Conservation (phyloP, 1,139 yeast genomes). For the Entelexis sorbosivorans region DNA sequence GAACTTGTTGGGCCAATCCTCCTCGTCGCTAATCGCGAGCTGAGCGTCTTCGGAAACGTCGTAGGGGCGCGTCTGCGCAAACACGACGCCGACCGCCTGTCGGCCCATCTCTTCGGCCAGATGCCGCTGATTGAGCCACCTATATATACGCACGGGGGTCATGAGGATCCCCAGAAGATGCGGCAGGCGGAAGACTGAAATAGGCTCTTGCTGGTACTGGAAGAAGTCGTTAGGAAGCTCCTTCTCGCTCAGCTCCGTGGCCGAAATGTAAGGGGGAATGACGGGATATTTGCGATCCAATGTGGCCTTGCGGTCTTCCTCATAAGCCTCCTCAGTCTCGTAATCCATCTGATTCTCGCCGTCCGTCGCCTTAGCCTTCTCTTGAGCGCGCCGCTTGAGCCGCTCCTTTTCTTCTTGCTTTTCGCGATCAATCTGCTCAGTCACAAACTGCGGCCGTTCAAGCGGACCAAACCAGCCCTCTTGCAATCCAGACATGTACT, state of each 20-base stretch:
- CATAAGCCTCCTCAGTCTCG: slow-evolving; percentile 16
- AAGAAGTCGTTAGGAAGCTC: slow-evolving; percentile 20
- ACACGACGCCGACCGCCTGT: slow-evolving; percentile 49
- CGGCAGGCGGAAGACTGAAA: slow-evolving; percentile 22
- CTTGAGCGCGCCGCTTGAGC: slow-evolving; percentile 15
- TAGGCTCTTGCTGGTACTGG: slow-evolving; percentile 16
- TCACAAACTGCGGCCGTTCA: slow-evolving; percentile 42
- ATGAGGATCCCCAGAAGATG: slow-evolving; percentile 59
- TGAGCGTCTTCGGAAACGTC: slow-evolving; percentile 29
- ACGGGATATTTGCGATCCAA: slow-evolving; percentile 43
- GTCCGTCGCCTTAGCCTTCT: slow-evolving; percentile 18
- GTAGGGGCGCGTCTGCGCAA: slow-evolving; percentile 48
- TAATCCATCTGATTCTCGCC: slow-evolving; percentile 15
- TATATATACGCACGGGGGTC: slow-evolving; percentile 62
- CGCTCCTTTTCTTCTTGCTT: slow-evolving; percentile 15
- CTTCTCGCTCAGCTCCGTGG: slow-evolving; percentile 27
- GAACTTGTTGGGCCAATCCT: slow-evolving; percentile 88
- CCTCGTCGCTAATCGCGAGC: slow-evolving; percentile 61
- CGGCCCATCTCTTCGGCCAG: slow-evolving; percentile 63
- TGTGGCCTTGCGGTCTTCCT: slow-evolving; percentile 18
- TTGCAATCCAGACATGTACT: slow-evolving; percentile 78
- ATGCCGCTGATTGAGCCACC: slow-evolving; percentile 63
- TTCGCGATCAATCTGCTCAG: slow-evolving; percentile 13
- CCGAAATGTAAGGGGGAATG: slow-evolving; percentile 16
- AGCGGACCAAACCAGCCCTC: slow-evolving; percentile 93